Evolutionary conservation across 139 green algal genomes (phyloP).

Genomic region (Microglena sp.): DNA sequence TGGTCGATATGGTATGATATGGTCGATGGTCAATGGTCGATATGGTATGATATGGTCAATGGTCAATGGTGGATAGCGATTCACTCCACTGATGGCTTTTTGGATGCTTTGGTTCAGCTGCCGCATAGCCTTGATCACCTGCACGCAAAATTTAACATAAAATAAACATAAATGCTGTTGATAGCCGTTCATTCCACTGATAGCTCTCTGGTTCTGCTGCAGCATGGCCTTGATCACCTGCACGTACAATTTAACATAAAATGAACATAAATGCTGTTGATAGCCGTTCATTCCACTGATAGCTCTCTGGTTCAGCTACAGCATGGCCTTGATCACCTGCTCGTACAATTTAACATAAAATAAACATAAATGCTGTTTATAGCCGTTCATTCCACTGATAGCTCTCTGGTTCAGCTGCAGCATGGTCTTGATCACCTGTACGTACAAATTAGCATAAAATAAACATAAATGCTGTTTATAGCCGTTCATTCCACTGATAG

Average conservation of each 20-base stretch:
- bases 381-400: conserved; percentile 45
- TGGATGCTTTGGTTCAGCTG: conserved; percentile 60
- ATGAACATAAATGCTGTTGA: too few species aligned
- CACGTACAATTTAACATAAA: too few species aligned
- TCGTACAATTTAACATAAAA: too few species aligned
- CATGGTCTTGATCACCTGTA: conserved; percentile 43
- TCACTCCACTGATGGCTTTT: conserved; percentile 44
- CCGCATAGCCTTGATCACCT: conserved; percentile 46
- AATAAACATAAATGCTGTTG: too few species aligned
- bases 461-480: too few species aligned
- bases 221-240: conserved; percentile 47
- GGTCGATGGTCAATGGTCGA: too few species aligned
- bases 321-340: conserved; percentile 42
- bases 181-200: conserved; percentile 47
- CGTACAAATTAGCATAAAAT: too few species aligned
- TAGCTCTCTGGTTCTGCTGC: conserved; percentile 52
- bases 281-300: conserved; percentile 49
- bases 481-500: conserved; percentile 41
- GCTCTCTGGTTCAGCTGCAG: conserved; percentile 57
- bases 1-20: too few species aligned
- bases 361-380: too few species aligned
- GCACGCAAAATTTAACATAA: too few species aligned
- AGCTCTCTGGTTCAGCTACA: conserved; percentile 56
- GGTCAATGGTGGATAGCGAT: too few species aligned
- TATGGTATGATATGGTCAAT: too few species aligned